Evolutionary conservation across 1,284 basidiomycete genomes (phyloP), one percentile per base, ranked within the genome.

Genomic region (Ganoderma multipileum): DNA sequence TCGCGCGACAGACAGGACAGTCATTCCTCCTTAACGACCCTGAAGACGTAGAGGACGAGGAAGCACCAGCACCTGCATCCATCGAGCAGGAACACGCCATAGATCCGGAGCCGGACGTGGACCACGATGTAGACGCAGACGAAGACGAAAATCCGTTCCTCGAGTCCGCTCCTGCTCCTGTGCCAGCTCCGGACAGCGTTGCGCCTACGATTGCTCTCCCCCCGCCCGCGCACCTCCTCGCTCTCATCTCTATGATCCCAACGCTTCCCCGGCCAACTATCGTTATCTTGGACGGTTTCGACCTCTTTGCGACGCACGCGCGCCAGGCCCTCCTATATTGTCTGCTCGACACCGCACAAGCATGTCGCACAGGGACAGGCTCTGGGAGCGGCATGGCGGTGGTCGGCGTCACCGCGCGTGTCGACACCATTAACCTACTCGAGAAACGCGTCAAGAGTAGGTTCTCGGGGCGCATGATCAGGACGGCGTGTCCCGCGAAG

Each of bases 361-460:
- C 86, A 65, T 91, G 89, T 75, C 86, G 87, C 64, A 85, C 86
- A 6, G 84, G 83, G 8, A 57, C 54, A 1, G 63, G 61, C 12
- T 39, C 58, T 14, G 63, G 63, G 44, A 87, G 86, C 66, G 96
- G 96, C 0, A 81, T 98, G 23, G 92, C 92, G 0, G 90, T 98
- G 30, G 83, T 98, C 54, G 96, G 96, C 12, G 79, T 96, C 2
- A 95, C 95, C 0, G 89, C 89, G 39, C 89, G 95, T 20, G 86
- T 96, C 18, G 95, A 98, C 75, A 92, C 94, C n/a, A 87, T 97
- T 68, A 93, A 94, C 67, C 81, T 95, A 11, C 84, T 99, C 7
- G 96, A 99, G 79, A 98, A 99, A 79, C 87, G 96, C 60, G 96
- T 98, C 63, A 97, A 98, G 81, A 97, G 95, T 72, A 89, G 96